These are phyloP conservation scores for Aegilops longissima DNA, from an alignment of 176 grass and related monocot species.

Conservation along the genomic window DNA sequence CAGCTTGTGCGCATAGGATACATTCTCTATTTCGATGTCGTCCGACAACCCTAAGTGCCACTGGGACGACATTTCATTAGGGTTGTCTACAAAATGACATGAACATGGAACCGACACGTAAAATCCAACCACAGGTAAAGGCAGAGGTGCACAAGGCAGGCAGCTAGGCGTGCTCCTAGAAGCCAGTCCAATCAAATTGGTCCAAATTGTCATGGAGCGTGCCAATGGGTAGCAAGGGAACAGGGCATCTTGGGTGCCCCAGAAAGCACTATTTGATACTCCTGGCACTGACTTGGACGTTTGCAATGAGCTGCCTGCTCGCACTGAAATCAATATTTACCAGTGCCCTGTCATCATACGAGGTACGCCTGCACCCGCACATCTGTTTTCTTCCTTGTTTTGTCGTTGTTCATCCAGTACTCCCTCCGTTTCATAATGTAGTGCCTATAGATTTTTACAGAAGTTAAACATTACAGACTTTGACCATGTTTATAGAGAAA, in stretches of 20 bases:
- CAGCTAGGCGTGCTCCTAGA: too few species aligned
- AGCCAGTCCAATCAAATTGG: background rate
- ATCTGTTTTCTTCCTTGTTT: constrained; percentile 41
- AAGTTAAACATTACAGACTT: too few species aligned
- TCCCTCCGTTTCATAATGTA: too few species aligned
- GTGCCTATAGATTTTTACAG: too few species aligned
- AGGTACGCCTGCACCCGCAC: background rate
- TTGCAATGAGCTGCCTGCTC: constrained; percentile 6
- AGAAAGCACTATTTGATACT: constrained; percentile 21
- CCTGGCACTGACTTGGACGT: constrained; percentile 34
- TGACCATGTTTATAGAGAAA: too few species aligned
- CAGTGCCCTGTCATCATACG: background rate
- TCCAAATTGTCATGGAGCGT: background rate
- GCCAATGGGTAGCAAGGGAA: background rate
- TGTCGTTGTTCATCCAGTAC: background rate
- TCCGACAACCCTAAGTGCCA: too few species aligned
- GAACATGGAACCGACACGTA: background rate
- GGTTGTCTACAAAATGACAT: background rate
- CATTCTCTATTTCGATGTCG: too few species aligned
- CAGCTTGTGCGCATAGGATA: too few species aligned
- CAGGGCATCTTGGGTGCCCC: constrained; percentile 25
- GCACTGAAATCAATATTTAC: constrained; percentile 24
- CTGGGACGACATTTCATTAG: too few species aligned
- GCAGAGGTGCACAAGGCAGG: background rate
- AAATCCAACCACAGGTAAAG: background rate